Percentiles rank a stretch among this genome's conserved stretches.
phyloP scores from a whole-genome alignment of 129 eudicot genomes.

The Tanacetum coccineum region DNA sequence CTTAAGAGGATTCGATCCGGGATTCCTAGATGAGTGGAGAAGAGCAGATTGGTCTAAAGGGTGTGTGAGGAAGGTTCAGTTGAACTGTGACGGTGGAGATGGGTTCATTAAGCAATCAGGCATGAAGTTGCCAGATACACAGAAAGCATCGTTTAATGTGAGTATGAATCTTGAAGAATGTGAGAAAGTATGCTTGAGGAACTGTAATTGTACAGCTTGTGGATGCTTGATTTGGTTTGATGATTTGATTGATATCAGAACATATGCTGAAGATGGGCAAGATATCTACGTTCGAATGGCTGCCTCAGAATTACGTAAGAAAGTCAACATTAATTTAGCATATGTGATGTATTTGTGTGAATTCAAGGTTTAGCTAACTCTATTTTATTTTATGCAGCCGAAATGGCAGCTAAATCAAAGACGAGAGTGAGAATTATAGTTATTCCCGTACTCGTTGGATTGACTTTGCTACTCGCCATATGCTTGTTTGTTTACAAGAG shows the following conservation, averaged over 20 bases:
- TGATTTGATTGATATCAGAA: conserved; percentile 50
- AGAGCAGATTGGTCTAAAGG: conserved; percentile 36
- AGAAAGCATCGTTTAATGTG: conserved; percentile 27
- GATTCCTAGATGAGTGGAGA: conserved; percentile 32
- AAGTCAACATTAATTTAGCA: background rate
- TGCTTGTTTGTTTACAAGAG: conserved; percentile 17
- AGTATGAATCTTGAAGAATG: conserved; percentile 44
- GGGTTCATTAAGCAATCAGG: conserved; percentile 33
- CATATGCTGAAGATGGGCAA: conserved; percentile 35
- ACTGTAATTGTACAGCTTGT: conserved; percentile 51
- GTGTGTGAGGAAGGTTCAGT: conserved; percentile 29
- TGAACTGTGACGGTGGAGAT: conserved; percentile 33
- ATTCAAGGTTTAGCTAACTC: background rate
- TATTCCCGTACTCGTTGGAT: conserved; percentile 20
- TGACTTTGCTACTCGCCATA: conserved; percentile 20
- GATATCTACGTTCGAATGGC: conserved; percentile 49
- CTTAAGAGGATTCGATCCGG: conserved; percentile 32
- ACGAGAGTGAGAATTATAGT: conserved; percentile 23
- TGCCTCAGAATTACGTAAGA: conserved; percentile 40
- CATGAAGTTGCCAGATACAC: conserved; percentile 35
- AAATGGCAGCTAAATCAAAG: background rate
- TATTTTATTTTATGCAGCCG: background rate
- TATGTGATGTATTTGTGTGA: background rate
- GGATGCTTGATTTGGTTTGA: conserved; percentile 56
- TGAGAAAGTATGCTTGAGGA: conserved; percentile 26